Evolutionary conservation across 441 rosid species (phyloP), one percentile per base, ranked within the genome.

Genomic region (Codiaeum variegatum): DNA sequence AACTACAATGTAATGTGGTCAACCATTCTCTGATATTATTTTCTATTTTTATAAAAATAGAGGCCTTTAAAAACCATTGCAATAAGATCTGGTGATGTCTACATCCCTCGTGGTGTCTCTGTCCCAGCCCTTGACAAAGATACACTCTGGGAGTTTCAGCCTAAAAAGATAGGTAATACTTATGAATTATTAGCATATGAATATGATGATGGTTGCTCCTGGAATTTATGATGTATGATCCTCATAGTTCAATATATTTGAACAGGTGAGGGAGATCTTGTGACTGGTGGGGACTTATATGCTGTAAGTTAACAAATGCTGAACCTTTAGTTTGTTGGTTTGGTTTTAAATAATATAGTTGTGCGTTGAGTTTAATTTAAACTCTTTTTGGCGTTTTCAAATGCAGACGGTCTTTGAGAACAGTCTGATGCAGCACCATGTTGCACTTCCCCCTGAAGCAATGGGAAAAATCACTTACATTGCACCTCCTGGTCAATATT

Each of bases 1-100:
- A 15, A 29, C 42, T 63, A 15, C n/a, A 64, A 9, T 63, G 46
- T 32, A 32, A 61, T n/a, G 10, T 16, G 58, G 24, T 24, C 58
- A 59, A 24, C 19, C 34, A 26, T 55, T 19, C 4, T 52, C 19
- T 68, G 73, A 36, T 65, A 66, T 74, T 75, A 34, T 5, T 26
- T 62, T 72, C 8, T 32, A n/a, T 42, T 62, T 66, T 67, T 23
- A 66, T 60, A 49, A 74, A 75, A 69, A 79, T 65, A 96, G 99
- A 91, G 98, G 86, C 98, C 99, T 47, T 82, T 96, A 88, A 96
- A 89, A 86, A 96, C 99, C 69, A 96, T 96, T 73, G 99, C 99
- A 10, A 93, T 74, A 76, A 79, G 63, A 84, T 96, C 98, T 67
- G 98, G 97, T 70, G 99, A 96, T 82, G 99, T 96, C 71, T 93